Evolutionary conservation across 2,329 filamentous ascomycete species (phyloP).

Genomic region (Dactylellina drechsleri): DNA sequence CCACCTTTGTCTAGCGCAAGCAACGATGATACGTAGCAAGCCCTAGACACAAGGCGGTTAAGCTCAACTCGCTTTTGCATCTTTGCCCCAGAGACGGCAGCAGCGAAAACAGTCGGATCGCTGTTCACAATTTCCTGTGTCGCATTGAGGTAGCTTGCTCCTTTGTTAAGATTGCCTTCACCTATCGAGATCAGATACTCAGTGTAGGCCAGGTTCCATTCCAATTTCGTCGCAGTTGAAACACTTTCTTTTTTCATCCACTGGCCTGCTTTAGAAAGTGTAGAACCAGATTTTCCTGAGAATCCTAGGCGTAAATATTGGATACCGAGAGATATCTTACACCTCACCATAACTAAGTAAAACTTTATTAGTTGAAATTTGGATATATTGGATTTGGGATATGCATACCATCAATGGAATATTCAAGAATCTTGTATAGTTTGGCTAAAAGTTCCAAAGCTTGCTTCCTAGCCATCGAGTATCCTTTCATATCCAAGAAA

Average conservation of each 20-base stretch:
- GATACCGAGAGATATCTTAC: conserved; percentile 62
- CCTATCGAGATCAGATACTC: conserved; percentile 75
- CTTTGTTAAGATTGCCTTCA: conserved; percentile 71
- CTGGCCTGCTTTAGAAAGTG: conserved; percentile 70
- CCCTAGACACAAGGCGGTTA: conserved; percentile 70
- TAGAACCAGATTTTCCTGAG: conserved; percentile 68
- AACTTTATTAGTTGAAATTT: background rate
- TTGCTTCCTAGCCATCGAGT: conserved; percentile 56
- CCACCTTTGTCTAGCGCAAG: conserved; percentile 72
- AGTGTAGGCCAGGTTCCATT: conserved; percentile 76
- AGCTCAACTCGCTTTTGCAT: conserved; percentile 63
- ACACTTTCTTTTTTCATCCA: conserved; percentile 63
- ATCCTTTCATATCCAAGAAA: conserved; percentile 58
- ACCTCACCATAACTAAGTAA: conserved; percentile 52
- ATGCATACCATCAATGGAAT: conserved; percentile 41
- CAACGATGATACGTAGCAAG: conserved; percentile 72
- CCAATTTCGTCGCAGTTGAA: conserved; percentile 65
- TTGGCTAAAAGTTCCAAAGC: conserved; percentile 56
- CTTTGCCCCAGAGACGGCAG: conserved; percentile 60
- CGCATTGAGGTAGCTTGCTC: conserved; percentile 61
- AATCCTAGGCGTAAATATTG: conserved; percentile 72
- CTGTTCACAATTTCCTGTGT: conserved; percentile 60
- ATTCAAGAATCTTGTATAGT: conserved; percentile 53
- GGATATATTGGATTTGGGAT: background rate
- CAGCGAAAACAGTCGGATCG: conserved; percentile 58